Conservation (phyloP, 148 eudicot species). For the Drosera capensis region DNA sequence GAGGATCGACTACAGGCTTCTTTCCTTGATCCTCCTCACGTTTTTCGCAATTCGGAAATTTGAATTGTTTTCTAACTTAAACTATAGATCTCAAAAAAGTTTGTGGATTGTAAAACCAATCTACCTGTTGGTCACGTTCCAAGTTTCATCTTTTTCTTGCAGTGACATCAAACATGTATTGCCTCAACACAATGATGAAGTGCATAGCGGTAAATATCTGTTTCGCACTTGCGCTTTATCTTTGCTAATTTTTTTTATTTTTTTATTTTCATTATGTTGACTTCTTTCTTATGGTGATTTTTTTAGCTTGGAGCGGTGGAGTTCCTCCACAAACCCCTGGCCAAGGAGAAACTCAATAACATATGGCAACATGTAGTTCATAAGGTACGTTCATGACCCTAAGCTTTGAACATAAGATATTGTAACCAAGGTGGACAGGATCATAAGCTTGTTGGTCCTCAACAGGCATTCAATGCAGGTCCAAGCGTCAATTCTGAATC, state of each 20-base stretch:
- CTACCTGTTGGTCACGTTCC: not conserved
- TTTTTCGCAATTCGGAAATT: too few species aligned
- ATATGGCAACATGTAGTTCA: constrained; percentile 89
- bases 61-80: too few species aligned
- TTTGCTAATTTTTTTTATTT: not conserved
- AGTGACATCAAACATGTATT: constrained; percentile 60
- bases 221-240: not conserved
- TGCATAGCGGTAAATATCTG: constrained; percentile 59
- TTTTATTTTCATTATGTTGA: not conserved
- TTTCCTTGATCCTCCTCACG: not conserved
- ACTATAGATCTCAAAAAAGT: too few species aligned
- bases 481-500: constrained; percentile 32
- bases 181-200: constrained; percentile 63
- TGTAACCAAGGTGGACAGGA: not conserved
- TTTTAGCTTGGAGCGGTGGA: constrained; percentile 84
- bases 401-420: not conserved
- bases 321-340: constrained; percentile 56
- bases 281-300: not conserved
- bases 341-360: constrained; percentile 67
- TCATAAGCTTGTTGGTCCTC: not conserved
- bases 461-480: constrained; percentile 58
- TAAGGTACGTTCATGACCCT: constrained; percentile 26
- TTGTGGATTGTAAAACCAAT: not conserved
- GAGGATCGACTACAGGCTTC: too few species aligned
- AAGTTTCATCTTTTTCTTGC: constrained; percentile 3